Evolutionary conservation across 2,329 filamentous ascomycete species (phyloP).

Genomic region (Alternaria atra): DNA sequence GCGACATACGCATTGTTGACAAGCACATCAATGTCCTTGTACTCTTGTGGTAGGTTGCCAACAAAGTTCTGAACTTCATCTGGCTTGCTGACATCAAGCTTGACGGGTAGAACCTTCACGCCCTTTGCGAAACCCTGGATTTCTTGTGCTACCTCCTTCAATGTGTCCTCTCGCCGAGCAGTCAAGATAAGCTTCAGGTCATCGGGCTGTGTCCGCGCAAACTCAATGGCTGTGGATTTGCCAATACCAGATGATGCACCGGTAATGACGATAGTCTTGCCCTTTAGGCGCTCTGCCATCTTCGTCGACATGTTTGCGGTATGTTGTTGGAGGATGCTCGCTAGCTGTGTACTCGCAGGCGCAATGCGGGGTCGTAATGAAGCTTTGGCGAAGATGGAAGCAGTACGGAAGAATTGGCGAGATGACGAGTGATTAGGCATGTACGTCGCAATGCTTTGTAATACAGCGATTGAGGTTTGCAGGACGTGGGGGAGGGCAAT

Average conservation of each 20-base stretch:
- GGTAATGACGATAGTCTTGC: slow-evolving; percentile 92
- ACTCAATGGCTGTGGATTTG: slow-evolving; percentile 83
- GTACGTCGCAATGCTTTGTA: slow-evolving; percentile 19
- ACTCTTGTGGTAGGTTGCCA: slow-evolving; percentile 77
- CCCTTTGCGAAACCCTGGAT: slow-evolving; percentile 78
- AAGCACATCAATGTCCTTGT: slow-evolving; percentile 83
- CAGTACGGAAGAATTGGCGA: slow-evolving; percentile 26
- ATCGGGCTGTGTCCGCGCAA: slow-evolving; percentile 82
- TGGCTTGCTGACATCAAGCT: slow-evolving; percentile 86
- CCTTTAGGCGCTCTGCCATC: slow-evolving; percentile 82
- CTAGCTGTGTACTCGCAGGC: slow-evolving; percentile 14
- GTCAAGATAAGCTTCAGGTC: slow-evolving; percentile 86
- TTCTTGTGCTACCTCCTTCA: slow-evolving; percentile 78
- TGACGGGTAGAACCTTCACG: slow-evolving; percentile 79
- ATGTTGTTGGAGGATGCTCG: slow-evolving; percentile 22
- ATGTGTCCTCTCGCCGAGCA: slow-evolving; percentile 80
- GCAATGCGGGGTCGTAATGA: slow-evolving; percentile 20
- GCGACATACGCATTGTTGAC: slow-evolving; percentile 68
- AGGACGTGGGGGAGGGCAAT: slow-evolving; percentile 4
- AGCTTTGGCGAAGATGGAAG: slow-evolving; percentile 22
- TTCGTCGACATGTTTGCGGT: slow-evolving; percentile 71
- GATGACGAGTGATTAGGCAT: slow-evolving; percentile 31
- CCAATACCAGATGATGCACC: slow-evolving; percentile 95
- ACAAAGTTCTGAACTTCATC: slow-evolving; percentile 79
- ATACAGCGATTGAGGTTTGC: slow-evolving; percentile 9